Evolutionary conservation across 805 yeast genomes (phyloP).

Genomic region (Lipomyces chichibuensis): DNA sequence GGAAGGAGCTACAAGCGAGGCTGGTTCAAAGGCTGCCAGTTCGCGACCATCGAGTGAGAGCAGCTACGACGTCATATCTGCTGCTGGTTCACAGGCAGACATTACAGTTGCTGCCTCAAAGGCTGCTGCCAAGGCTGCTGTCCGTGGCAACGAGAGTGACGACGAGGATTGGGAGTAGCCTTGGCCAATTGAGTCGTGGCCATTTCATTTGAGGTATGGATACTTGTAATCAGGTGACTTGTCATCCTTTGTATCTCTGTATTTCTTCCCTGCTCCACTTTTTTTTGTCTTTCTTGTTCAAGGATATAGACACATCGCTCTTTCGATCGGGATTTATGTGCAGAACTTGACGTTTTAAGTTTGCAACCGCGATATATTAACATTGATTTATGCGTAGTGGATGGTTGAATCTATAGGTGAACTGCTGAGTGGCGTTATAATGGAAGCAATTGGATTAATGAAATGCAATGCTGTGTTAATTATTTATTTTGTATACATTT

Average conservation of each 20-base stretch:
- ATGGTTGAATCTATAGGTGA: neutral
- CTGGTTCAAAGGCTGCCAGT: slow-evolving; percentile 25
- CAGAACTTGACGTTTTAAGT: neutral
- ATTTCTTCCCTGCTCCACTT: neutral
- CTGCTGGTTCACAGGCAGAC: slow-evolving; percentile 46
- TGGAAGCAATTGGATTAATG: neutral
- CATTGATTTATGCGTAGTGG: neutral
- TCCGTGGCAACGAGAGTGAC: slow-evolving; percentile 47
- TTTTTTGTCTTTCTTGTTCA: neutral
- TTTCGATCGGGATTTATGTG: neutral
- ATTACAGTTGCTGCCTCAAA: slow-evolving; percentile 35
- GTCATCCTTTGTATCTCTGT: neutral
- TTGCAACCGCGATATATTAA: neutral
- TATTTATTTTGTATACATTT: too few species aligned
- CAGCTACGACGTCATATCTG: slow-evolving; percentile 49
- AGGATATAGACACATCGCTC: neutral
- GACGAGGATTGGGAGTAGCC: slow-evolving; percentile 64
- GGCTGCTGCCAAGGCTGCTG: slow-evolving; percentile 16
- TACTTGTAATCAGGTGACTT: too few species aligned
- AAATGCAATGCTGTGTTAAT: neutral
- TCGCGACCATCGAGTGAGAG: slow-evolving; percentile 48
- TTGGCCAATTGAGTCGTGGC: neutral
- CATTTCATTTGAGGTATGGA: too few species aligned
- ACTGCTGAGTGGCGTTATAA: neutral
- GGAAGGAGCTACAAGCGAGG: slow-evolving; percentile 10